Evolutionary conservation across 2,329 filamentous ascomycete species (phyloP).

Genomic region (Grosmannia clavigera): DNA sequence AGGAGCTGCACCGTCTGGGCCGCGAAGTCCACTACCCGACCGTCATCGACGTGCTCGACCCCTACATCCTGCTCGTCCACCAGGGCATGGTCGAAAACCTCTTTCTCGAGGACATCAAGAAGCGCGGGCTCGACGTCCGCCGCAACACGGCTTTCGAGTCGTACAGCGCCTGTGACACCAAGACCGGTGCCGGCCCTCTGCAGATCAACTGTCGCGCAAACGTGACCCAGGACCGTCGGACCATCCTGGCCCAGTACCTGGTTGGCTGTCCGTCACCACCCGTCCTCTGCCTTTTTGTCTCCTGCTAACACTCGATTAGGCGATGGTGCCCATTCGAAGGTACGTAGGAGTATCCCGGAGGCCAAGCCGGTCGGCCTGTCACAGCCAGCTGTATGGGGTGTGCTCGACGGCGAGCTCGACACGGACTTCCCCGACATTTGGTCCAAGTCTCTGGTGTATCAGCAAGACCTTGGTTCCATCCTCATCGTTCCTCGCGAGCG

Average conservation of each 20-base stretch:
- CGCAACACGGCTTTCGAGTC: constrained; percentile 53
- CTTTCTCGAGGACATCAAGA: constrained; percentile 55
- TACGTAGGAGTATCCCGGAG: constrained; percentile 48
- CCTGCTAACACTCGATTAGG: constrained; percentile 21
- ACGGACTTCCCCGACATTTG: constrained; percentile 65
- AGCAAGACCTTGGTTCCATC: constrained; percentile 54
- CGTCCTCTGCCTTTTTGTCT: neutral
- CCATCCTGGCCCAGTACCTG: constrained; percentile 46
- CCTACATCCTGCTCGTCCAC: constrained; percentile 49
- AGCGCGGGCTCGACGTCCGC: constrained; percentile 49
- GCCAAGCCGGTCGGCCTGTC: constrained; percentile 14
- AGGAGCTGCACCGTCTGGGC: constrained; percentile 28
- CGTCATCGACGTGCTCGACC: constrained; percentile 36
- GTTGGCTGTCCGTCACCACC: constrained; percentile 43
- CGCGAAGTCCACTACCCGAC: constrained; percentile 51
- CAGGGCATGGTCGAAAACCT: constrained; percentile 65
- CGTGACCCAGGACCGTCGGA: constrained; percentile 33
- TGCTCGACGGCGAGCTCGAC: constrained; percentile 57
- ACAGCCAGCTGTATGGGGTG: constrained; percentile 46
- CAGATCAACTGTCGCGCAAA: constrained; percentile 40
- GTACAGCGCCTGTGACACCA: constrained; percentile 36
- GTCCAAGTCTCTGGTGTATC: constrained; percentile 60
- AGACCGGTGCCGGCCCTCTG: constrained; percentile 27
- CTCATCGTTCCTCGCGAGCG: constrained; percentile 63
- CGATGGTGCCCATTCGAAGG: constrained; percentile 60